A percentile compares a stretch with the other conserved stretches of the same genome.
These are phyloP conservation scores for Diaporthe sp. DNA, from an alignment of 2,329 filamentous ascomycete genomes.

Conservation along the genomic window DNA sequence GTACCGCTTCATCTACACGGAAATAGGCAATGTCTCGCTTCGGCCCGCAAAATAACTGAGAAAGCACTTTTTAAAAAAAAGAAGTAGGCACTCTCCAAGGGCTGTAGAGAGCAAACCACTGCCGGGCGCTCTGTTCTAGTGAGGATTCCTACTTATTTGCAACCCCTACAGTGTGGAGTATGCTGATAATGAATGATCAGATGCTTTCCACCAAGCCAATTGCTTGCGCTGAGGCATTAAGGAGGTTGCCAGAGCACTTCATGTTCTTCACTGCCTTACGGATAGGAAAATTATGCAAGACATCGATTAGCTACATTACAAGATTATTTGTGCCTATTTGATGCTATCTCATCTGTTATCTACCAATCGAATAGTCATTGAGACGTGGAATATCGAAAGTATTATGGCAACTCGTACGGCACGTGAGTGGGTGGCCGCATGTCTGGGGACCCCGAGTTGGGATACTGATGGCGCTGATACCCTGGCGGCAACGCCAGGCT, in stretches of 20 bases:
- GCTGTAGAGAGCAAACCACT: neutral
- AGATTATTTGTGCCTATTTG: neutral
- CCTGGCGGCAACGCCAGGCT: neutral
- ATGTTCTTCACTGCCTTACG: neutral
- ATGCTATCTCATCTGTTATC: neutral
- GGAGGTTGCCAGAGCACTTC: neutral
- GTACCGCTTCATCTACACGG: no score
- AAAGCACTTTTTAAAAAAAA: neutral
- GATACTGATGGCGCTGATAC: neutral
- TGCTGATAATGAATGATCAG: no score
- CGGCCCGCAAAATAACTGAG: neutral
- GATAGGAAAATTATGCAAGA: neutral
- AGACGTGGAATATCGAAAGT: neutral
- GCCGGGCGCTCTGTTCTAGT: neutral
- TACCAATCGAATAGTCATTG: neutral
- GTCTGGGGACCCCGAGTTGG: neutral
- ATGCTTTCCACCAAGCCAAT: neutral
- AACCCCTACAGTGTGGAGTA: neutral
- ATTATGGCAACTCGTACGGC: neutral
- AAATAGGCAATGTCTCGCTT: neutral
- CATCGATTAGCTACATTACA: neutral
- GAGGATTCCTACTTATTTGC: accelerated
- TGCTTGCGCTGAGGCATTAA: neutral
- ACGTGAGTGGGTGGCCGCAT: neutral
- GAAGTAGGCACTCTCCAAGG: neutral